Evolutionary conservation across 306 rosid genomes (phyloP).

Genomic region (Cajanus cajan): DNA sequence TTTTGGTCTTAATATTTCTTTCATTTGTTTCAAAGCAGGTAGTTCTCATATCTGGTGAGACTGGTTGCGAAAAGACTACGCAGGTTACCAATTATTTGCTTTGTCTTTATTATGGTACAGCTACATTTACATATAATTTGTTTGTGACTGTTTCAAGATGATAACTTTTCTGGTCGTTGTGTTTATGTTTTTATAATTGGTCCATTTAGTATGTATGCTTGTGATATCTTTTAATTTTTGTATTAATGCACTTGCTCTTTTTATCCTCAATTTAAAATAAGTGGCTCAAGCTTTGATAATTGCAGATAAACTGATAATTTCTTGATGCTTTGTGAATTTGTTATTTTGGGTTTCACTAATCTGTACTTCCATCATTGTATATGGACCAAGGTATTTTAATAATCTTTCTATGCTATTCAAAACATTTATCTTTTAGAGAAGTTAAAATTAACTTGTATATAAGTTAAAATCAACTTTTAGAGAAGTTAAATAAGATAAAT

Average conservation of each 20-base stretch:
- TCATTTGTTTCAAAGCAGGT: slow-evolving; percentile 60
- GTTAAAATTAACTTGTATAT: no score
- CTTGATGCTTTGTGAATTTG: slow-evolving; percentile 14
- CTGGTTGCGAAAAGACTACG: slow-evolving; percentile 99
- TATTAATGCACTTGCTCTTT: slow-evolving; percentile 5
- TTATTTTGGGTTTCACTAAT: slow-evolving; percentile 28
- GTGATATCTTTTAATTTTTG: background rate
- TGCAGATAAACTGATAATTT: slow-evolving; percentile 7
- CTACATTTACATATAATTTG: slow-evolving; percentile 35
- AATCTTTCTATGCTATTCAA: slow-evolving; percentile 27
- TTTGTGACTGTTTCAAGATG: slow-evolving; percentile 18
- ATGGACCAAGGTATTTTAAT: slow-evolving; percentile 13
- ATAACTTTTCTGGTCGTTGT: background rate
- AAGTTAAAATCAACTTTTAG: no score
- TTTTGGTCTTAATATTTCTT: slow-evolving; percentile 33
- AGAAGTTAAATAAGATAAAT: no score
- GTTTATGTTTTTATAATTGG: slow-evolving; percentile 10
- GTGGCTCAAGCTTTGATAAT: slow-evolving; percentile 18
- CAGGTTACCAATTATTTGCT: slow-evolving; percentile 72
- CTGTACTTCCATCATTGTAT: slow-evolving; percentile 8
- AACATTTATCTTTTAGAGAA: slow-evolving; percentile 10
- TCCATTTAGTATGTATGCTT: slow-evolving; percentile 1
- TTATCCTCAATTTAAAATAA: background rate
- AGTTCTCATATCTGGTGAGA: slow-evolving; percentile 86
- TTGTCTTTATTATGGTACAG: slow-evolving; percentile 40